Evolutionary conservation across 805 yeast species (phyloP).

Genomic region (Candida peoriensis): DNA sequence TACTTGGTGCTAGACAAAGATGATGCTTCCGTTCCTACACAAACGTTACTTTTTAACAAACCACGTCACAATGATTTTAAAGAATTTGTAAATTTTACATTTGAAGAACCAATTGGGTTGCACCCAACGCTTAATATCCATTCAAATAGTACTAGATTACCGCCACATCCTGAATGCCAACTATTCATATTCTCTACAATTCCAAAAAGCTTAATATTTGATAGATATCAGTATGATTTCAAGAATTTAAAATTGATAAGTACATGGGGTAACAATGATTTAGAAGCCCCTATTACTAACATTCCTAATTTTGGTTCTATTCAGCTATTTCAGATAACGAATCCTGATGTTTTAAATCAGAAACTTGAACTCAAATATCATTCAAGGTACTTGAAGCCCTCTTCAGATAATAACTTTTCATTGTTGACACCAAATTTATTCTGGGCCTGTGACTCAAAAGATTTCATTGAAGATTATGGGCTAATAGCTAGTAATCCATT

Average conservation of each 20-base stretch:
- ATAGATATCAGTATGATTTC: slow-evolving; percentile 44
- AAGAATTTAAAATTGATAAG: slow-evolving; percentile 29
- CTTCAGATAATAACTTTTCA: slow-evolving; percentile 15
- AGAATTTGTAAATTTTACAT: slow-evolving; percentile 9
- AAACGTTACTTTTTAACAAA: slow-evolving; percentile 19
- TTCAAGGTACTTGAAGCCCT: slow-evolving; percentile 45
- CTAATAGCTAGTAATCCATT: slow-evolving; percentile 30
- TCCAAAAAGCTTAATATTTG: slow-evolving; percentile 46
- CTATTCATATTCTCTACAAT: slow-evolving; percentile 38
- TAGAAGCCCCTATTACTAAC: slow-evolving; percentile 52
- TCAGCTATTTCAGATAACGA: slow-evolving; percentile 32
- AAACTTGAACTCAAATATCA: slow-evolving; percentile 40
- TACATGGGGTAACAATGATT: slow-evolving; percentile 50
- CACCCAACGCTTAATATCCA: slow-evolving; percentile 30
- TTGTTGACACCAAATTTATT: slow-evolving; percentile 38
- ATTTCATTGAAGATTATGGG: slow-evolving; percentile 19
- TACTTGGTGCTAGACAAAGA: slow-evolving; percentile 13
- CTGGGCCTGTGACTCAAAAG: slow-evolving; percentile 42
- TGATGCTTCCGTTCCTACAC: slow-evolving; percentile 18
- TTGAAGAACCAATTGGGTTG: slow-evolving; percentile 28
- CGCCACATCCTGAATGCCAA: slow-evolving; percentile 30
- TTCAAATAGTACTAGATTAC: slow-evolving; percentile 8
- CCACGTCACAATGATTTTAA: slow-evolving; percentile 16
- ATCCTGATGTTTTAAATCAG: slow-evolving; percentile 4
- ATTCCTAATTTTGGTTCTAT: slow-evolving; percentile 42